phyloP scores from a whole-genome alignment of 108 stramenopile genomes.

The Skeletonema costatum region DNA sequence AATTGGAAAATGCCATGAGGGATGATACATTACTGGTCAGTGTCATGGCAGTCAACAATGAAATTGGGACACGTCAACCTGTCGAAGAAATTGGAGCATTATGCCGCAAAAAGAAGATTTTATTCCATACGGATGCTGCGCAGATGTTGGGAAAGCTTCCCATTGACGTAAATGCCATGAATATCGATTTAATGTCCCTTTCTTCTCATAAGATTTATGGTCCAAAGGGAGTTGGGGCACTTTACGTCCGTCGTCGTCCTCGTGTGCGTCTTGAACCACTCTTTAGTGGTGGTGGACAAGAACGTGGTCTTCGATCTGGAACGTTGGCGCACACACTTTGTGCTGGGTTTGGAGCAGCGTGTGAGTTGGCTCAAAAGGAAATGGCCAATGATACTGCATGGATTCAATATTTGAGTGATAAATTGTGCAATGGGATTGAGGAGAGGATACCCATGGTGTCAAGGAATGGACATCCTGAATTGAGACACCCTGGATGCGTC shows the following conservation, averaged over 20 bases:
- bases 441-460: conserved; percentile 84
- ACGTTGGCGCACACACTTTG: conserved; percentile 90
- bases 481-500: conserved; percentile 93
- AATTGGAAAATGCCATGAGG: conserved; percentile 87
- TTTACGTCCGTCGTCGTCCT: conserved; percentile 95
- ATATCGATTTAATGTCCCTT: conserved; percentile 96
- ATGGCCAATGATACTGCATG: conserved; percentile 83
- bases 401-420: conserved; percentile 74
- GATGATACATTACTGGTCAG: conserved; percentile 93
- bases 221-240: conserved; percentile 97
- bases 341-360: conserved; percentile 95
- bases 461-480: conserved; percentile 91
- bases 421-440: conserved; percentile 87
- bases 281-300: conserved; percentile 98
- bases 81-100: conserved; percentile 94
- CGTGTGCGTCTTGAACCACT: conserved; percentile 97
- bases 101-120: conserved; percentile 90
- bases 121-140: conserved; percentile 99
- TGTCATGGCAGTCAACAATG: conserved; percentile 99
- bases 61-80: conserved; percentile 98
- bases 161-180: conserved; percentile 93
- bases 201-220: conserved; percentile 99
- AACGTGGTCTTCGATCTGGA: conserved; percentile 92
- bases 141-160: conserved; percentile 99
- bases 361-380: conserved; percentile 87